These are phyloP conservation scores for Pogostemon cablin DNA, from an alignment of 257 asterid species.

Conservation along the genomic window DNA sequence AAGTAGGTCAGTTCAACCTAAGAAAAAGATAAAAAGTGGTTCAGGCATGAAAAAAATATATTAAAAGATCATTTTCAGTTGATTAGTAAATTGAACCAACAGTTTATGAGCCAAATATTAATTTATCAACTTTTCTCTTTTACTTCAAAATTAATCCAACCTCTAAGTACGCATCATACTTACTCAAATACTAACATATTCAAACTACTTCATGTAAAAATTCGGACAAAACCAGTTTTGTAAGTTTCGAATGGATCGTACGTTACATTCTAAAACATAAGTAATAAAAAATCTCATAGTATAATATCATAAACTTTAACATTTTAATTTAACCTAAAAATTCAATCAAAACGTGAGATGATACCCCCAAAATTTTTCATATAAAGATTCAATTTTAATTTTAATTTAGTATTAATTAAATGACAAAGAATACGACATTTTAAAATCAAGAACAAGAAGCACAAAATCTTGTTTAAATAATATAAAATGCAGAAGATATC, in stretches of 20 bases:
- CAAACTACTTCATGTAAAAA: too few relatives aligned
- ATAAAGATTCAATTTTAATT: too few relatives aligned
- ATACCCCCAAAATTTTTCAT: too few relatives aligned
- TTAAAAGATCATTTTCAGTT: conserved; percentile 9
- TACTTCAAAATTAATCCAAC: conserved; percentile 26
- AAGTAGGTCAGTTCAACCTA: background rate
- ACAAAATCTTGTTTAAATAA: conserved; percentile 18
- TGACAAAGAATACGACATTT: background rate
- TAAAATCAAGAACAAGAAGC: background rate
- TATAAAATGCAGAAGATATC: background rate
- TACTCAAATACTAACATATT: background rate
- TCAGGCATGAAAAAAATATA: background rate
- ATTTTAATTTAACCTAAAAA: too few relatives aligned
- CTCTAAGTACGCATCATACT: background rate
- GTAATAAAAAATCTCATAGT: too few relatives aligned
- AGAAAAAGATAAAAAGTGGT: background rate
- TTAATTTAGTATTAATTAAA: too few relatives aligned
- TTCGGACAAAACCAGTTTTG: too few relatives aligned
- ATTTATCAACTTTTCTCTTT: background rate
- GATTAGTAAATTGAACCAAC: conserved; percentile 12
- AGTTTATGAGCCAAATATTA: conserved; percentile 20
- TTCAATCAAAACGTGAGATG: too few relatives aligned
- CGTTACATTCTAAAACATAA: too few relatives aligned
- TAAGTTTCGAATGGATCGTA: too few relatives aligned
- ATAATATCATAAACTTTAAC: too few relatives aligned